Conservation (phyloP, 2,329 filamentous ascomycete species). For the Chalaropsis ovoidea region DNA sequence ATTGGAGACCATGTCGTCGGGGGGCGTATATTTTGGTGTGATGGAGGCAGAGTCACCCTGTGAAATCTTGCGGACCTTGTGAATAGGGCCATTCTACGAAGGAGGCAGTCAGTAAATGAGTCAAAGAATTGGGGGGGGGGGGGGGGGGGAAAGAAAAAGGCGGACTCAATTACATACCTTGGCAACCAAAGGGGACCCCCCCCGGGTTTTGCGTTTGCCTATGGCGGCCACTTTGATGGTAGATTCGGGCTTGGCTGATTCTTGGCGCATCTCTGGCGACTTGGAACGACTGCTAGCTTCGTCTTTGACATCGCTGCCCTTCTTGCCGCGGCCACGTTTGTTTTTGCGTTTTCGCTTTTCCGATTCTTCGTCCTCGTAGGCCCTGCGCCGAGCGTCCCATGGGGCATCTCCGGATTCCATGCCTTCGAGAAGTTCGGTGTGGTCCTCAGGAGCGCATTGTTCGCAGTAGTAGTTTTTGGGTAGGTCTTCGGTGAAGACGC, state of each 20-base stretch:
- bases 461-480: constrained; percentile 89
- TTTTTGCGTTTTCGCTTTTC: constrained; percentile 46
- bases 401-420: constrained; percentile 72
- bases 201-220: constrained; percentile 49
- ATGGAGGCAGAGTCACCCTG: constrained; percentile 38
- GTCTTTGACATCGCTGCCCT: constrained; percentile 53
- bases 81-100: constrained; percentile 33
- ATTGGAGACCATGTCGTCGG: constrained; percentile 42
- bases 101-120: not conserved
- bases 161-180: constrained; percentile 36
- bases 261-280: constrained; percentile 27
- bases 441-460: constrained; percentile 71
- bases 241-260: constrained; percentile 42
- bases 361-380: constrained; percentile 52
- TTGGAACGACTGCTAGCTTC: constrained; percentile 28
- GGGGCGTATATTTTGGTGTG: constrained; percentile 39
- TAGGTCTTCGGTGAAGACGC: constrained; percentile 64
- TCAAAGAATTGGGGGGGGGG: too few relatives aligned
- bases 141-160: not conserved
- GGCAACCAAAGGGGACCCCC: constrained; percentile 46
- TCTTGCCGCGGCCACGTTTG: constrained; percentile 55
- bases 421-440: constrained; percentile 68
- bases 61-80: constrained; percentile 48
- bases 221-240: constrained; percentile 33
- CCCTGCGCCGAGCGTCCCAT: constrained; percentile 63